A percentile compares a stretch with the other conserved stretches of the same genome.
Conservation (phyloP, 2,329 filamentous ascomycete species). For the Microdochium trichocladiopsis region DNA sequence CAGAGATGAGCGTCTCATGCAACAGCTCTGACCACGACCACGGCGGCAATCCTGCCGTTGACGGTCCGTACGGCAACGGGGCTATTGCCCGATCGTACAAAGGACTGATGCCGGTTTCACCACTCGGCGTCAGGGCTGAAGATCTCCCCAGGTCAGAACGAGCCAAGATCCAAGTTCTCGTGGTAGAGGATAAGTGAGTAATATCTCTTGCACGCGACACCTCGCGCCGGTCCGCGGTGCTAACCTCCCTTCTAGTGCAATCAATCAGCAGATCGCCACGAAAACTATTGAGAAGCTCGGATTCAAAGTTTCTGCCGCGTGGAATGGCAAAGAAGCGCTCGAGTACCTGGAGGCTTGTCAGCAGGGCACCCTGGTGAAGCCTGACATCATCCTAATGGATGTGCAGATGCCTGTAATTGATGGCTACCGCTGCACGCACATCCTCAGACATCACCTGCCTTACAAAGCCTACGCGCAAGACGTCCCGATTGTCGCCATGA, state of each 20-base stretch:
- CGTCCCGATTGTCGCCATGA: slow-evolving; percentile 77
- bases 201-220: background rate
- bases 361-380: slow-evolving; percentile 43
- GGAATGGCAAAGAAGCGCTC: slow-evolving; percentile 73
- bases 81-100: too few species aligned
- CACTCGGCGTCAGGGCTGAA: slow-evolving; percentile 22
- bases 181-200: slow-evolving; percentile 74
- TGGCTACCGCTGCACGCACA: slow-evolving; percentile 70
- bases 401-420: slow-evolving; percentile 73
- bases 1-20: slow-evolving; percentile 57
- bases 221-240: background rate
- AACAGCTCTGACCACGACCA: slow-evolving; percentile 59
- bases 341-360: slow-evolving; percentile 59
- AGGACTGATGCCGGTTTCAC: slow-evolving; percentile 27
- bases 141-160: slow-evolving; percentile 51
- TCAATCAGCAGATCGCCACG: slow-evolving; percentile 70
- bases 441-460: slow-evolving; percentile 60
- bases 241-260: slow-evolving; percentile 32
- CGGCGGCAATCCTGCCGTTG: slow-evolving; percentile 17
- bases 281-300: slow-evolving; percentile 69
- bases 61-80: slow-evolving; percentile 7
- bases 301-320: slow-evolving; percentile 63
- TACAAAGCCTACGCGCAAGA: slow-evolving; percentile 53
- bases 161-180: slow-evolving; percentile 58
- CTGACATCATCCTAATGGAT: slow-evolving; percentile 74